A percentile compares a stretch with the other conserved stretches of the same genome.
Conservation (phyloP, 2,329 filamentous ascomycete species). For the Ophioceras dolichostomum region DNA sequence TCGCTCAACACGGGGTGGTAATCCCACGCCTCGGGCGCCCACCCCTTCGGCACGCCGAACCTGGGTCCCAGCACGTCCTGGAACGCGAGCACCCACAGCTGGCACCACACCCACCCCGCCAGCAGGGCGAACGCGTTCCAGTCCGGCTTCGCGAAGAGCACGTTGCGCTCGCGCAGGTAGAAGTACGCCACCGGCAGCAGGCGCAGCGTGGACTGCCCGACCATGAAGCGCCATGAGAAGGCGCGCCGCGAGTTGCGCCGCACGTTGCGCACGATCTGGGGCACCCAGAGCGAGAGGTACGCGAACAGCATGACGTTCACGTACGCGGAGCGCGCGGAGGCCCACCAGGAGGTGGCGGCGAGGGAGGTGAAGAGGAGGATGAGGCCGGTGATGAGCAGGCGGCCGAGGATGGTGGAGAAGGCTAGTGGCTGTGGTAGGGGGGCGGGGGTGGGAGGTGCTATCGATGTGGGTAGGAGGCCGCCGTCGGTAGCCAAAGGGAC, state of each 20-base stretch:
- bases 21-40: constrained; percentile 72
- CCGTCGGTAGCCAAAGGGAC: constrained; percentile 18
- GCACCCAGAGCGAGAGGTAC: constrained; percentile 85
- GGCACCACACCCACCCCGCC: constrained; percentile 74
- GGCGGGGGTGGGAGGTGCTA: constrained; percentile 16
- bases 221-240: constrained; percentile 80
- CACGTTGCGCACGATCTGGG: constrained; percentile 84
- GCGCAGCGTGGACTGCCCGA: constrained; percentile 70
- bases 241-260: constrained; percentile 86
- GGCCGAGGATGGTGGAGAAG: constrained; percentile 45
- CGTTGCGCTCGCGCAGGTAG: constrained; percentile 64
- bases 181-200: constrained; percentile 78
- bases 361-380: constrained; percentile 45
- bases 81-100: constrained; percentile 63
- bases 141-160: constrained; percentile 66
- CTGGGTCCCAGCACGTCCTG: constrained; percentile 81
- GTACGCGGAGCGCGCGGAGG: constrained; percentile 39
- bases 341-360: constrained; percentile 49
- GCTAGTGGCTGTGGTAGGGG: too few species aligned
- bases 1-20: constrained; percentile 85
- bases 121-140: constrained; percentile 50
- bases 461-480: constrained; percentile 15
- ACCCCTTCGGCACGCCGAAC: constrained; percentile 65
- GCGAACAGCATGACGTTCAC: constrained; percentile 53
- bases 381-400: constrained; percentile 42